Conservation (phyloP, 495 filamentous ascomycete genomes). For the Neurospora sp. region DNA sequence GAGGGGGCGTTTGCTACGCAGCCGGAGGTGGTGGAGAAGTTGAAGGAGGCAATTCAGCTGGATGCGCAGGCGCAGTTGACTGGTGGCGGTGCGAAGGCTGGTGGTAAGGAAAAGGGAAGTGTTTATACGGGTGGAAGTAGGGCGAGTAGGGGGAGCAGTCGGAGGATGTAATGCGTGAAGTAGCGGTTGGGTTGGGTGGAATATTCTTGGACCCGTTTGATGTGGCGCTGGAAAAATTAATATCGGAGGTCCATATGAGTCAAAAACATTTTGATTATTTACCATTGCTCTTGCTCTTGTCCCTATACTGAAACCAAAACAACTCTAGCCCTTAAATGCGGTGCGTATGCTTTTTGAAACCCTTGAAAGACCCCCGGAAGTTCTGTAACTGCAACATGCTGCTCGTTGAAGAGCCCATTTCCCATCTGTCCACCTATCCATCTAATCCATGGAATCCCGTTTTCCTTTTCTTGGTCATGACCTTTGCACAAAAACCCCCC, state of each 20-base stretch:
- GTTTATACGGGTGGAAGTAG: neutral
- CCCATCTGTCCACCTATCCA: neutral
- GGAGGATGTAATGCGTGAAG: neutral
- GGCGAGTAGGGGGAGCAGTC: neutral
- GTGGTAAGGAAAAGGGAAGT: conserved; percentile 3
- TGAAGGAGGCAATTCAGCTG: conserved; percentile 40
- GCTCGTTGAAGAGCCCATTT: neutral
- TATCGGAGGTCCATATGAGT: neutral
- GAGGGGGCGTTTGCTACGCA: conserved; percentile 35
- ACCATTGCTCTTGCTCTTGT: neutral
- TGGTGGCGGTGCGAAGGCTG: conserved; percentile 6
- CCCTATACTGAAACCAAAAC: neutral
- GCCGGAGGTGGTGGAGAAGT: conserved; percentile 37
- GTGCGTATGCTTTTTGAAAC: neutral
- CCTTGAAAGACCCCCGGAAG: neutral
- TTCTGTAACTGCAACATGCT: neutral
- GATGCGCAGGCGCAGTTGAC: conserved; percentile 26
- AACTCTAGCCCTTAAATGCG: neutral
- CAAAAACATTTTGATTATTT: neutral
- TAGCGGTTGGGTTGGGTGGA: neutral
- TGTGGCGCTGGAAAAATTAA: neutral
- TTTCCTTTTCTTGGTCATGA: neutral
- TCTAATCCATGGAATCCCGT: neutral
- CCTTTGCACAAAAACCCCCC: neutral
- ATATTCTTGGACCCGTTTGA: neutral